Base-by-base conservation (phyloP, 169 alveolate genomes). In the Plasmodium vinckei region DNA sequence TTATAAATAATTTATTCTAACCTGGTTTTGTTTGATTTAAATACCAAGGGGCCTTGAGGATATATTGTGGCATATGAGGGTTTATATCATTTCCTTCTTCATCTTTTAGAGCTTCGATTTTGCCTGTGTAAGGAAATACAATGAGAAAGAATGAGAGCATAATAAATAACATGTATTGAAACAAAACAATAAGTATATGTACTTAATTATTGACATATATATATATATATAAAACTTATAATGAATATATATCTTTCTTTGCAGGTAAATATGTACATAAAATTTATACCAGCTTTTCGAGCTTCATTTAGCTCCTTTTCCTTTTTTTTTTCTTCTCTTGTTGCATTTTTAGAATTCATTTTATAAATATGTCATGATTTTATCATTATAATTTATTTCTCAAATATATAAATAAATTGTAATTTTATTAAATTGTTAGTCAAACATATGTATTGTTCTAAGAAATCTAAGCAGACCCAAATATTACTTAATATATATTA, bases 41-140 rank as follows among this genome's bases (percentile, higher is more conserved):
- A 71, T 95, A 95, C 97, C 97, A 95, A 0, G 97, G 97, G 57
- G 97, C 97, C 57, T 91, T 95, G n/a, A 96, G 91, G 71, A 95
- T 95, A 84, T 93, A 95, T 61, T 94, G 96, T 10, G 97, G 97
- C 87, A 94, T 95, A 72, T 95, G 96, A 19, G 97, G 97, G 86
- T 95, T 95, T 33, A 92, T 87, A 13, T 73, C 94, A 23, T 91
- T 93, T 9, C 95, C 97, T 15, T 88, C 87, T 73, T 92, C 94
- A 61, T 92, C 95, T 63, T 77, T 69, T 10, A 75, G 84, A 57
- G 94, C 94, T 59, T 73, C 92, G 7, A 88, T 87, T 17, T 87
- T 90, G 2, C 90, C 90, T 82, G 53, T 57, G 44, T 2, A 23
- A 19, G 13, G n/a, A n/a, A 53, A 17, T 17, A 12, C 33, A 68